Percentiles rank a stretch among this genome's conserved stretches.
phyloP scores from a whole-genome alignment of 148 eudicot genomes.

The Rhododendron mucronatum region DNA sequence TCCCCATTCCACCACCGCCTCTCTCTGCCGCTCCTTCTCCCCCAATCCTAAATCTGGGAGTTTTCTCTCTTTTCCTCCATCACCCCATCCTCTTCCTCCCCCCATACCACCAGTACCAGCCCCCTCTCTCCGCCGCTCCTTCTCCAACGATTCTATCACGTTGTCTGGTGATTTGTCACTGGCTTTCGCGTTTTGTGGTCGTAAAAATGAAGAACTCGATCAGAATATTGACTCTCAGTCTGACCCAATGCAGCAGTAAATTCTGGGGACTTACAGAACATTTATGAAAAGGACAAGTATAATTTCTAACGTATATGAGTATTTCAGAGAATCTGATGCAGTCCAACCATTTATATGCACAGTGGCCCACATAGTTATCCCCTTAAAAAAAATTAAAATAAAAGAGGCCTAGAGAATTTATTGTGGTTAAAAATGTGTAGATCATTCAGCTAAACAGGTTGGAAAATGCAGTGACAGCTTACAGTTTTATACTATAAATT shows the following conservation, averaged over 20 bases:
- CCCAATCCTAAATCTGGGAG: no score
- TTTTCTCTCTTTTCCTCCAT: no score
- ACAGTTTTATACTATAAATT: background rate
- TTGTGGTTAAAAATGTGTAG: background rate
- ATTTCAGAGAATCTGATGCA: slow-evolving; percentile 15
- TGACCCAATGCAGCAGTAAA: background rate
- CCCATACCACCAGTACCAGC: no score
- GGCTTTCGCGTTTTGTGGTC: no score
- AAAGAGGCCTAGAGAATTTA: background rate
- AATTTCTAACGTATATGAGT: slow-evolving; percentile 3
- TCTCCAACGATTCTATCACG: no score
- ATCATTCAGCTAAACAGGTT: background rate
- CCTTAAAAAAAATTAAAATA: background rate
- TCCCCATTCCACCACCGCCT: no score
- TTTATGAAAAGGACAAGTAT: slow-evolving; percentile 20
- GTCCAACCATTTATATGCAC: slow-evolving; percentile 1
- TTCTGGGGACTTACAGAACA: slow-evolving; percentile 17
- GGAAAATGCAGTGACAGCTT: slow-evolving; percentile 6
- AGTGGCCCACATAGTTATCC: slow-evolving; percentile 1
- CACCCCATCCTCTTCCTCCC: no score
- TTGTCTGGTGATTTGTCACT: no score
- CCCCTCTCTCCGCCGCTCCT: background rate
- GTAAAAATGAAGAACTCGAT: background rate
- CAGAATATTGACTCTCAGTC: background rate
- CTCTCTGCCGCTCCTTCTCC: no score